A percentile compares a stretch with the other conserved stretches of the same genome.
These are phyloP conservation scores for Leccinum subtestaceum DNA, from an alignment of 768 basidiomycete species.

Conservation along the genomic window DNA sequence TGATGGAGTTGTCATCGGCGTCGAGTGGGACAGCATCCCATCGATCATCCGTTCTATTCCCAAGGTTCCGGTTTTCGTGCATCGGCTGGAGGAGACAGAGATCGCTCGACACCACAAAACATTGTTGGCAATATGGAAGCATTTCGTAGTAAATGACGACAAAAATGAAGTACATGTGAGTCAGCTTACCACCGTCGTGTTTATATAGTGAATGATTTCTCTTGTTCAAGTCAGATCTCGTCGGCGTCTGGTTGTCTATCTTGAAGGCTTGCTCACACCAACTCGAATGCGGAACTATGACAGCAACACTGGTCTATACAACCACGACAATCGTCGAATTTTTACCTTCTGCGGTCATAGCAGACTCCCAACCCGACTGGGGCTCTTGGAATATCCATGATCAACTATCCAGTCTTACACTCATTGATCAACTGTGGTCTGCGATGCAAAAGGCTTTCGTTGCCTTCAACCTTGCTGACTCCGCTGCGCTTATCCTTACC, in stretches of 20 bases:
- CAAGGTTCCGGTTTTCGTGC: slow-evolving; percentile 25
- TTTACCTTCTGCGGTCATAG: slow-evolving; percentile 18
- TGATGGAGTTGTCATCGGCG: slow-evolving; percentile 41
- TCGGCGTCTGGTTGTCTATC: slow-evolving; percentile 53
- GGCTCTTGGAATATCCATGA: slow-evolving; percentile 22
- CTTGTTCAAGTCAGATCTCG: slow-evolving; percentile 35
- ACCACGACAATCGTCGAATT: slow-evolving; percentile 38
- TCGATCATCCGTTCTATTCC: slow-evolving; percentile 28
- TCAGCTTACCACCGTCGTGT: slow-evolving; percentile 2
- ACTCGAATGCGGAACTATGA: slow-evolving; percentile 35
- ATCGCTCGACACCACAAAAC: slow-evolving; percentile 37
- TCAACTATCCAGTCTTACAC: slow-evolving; percentile 39
- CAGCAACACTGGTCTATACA: slow-evolving; percentile 35
- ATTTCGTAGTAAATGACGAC: slow-evolving; percentile 21
- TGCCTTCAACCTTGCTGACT: slow-evolving; percentile 36
- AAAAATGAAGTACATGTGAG: slow-evolving; percentile 26
- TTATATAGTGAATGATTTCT: background rate
- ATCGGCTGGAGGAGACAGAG: slow-evolving; percentile 38
- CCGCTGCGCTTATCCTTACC: slow-evolving; percentile 46
- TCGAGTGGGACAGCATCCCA: slow-evolving; percentile 25
- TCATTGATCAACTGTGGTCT: slow-evolving; percentile 49
- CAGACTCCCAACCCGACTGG: slow-evolving; percentile 14
- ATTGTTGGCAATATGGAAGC: slow-evolving; percentile 40
- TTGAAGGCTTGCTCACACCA: slow-evolving; percentile 49
- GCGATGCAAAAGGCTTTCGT: slow-evolving; percentile 49